phyloP scores from a whole-genome alignment of 2,329 filamentous ascomycete species.

The Zymoseptoria passerinii region DNA sequence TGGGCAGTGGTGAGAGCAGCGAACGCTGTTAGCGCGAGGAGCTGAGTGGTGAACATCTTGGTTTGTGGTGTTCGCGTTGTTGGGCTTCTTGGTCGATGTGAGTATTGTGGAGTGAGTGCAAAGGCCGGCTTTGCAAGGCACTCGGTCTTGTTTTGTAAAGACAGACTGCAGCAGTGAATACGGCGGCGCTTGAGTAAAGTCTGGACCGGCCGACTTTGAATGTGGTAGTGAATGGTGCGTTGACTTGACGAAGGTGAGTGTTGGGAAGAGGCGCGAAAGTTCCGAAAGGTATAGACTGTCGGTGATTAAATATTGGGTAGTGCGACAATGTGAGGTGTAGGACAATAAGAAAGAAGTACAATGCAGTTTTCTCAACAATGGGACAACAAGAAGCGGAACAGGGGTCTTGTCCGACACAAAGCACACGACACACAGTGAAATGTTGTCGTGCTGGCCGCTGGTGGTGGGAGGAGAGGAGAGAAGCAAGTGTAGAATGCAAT shows the following conservation, averaged over 20 bases:
- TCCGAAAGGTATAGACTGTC: conserved; percentile 4
- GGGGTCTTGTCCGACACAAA: conserved; percentile 9
- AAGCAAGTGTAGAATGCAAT: neutral
- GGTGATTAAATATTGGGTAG: conserved; percentile 4
- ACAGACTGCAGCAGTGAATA: conserved; percentile 1
- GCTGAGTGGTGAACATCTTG: neutral
- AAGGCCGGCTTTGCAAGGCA: conserved; percentile 14
- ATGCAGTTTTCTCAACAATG: conserved; percentile 9
- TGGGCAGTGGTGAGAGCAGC: conserved; percentile 45
- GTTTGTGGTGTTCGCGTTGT: neutral
- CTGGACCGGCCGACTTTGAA: neutral
- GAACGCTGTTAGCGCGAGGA: conserved; percentile 19
- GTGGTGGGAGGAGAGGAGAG: neutral
- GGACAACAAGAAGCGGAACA: conserved; percentile 9
- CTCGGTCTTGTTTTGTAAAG: conserved; percentile 5
- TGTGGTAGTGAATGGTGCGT: conserved; percentile 13
- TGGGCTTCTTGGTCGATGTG: conserved; percentile 5
- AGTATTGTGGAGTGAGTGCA: conserved; percentile 2
- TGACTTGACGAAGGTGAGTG: conserved; percentile 10
- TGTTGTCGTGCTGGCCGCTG: conserved; percentile 5
- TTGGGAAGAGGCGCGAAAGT: conserved; percentile 4
- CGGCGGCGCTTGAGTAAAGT: neutral
- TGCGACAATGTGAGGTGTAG: conserved; percentile 9
- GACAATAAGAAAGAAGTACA: conserved; percentile 8
- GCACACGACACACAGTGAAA: conserved; percentile 10